A percentile compares a stretch with the other conserved stretches of the same genome.
Evolutionary conservation across 176 grass and related monocot species (phyloP).

Genomic region (Puya raimondii): DNA sequence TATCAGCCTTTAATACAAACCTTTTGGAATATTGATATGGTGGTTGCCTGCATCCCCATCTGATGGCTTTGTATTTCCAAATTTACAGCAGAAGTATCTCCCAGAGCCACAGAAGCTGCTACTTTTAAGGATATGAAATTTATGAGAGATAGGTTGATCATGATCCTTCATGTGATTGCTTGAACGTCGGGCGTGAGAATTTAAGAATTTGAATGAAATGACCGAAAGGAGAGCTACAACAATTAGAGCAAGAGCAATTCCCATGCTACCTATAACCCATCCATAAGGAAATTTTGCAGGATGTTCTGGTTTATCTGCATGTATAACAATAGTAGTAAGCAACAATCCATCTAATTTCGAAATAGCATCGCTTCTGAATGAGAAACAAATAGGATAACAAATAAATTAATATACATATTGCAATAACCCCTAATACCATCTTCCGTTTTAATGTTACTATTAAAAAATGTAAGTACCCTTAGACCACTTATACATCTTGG

Average conservation of each 20-base stretch:
- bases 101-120: conserved; percentile 91
- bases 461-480: not conserved
- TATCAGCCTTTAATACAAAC: conserved; percentile 24
- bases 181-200: conserved; percentile 32
- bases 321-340: not conserved
- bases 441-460: too few species aligned
- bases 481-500: not conserved
- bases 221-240: conserved; percentile 51
- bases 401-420: not conserved
- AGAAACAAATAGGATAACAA: not conserved
- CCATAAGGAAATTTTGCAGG: conserved; percentile 71
- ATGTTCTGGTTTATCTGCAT: conserved; percentile 47
- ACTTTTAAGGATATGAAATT: conserved; percentile 84
- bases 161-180: conserved; percentile 47
- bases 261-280: conserved; percentile 96
- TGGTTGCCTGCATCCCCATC: conserved; percentile 41
- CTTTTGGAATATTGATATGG: conserved; percentile 62
- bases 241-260: conserved; percentile 75
- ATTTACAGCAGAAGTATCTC: conserved; percentile 78
- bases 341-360: not conserved
- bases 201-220: conserved; percentile 51
- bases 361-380: not conserved
- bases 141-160: conserved; percentile 43
- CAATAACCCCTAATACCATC: too few species aligned
- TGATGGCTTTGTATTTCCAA: conserved; percentile 55